Percentiles rank a stretch among this genome's conserved stretches.
These are phyloP conservation scores for Lichtheimia ramosa DNA, from an alignment of 371 early-diverging fungal genomes.

Conservation along the genomic window DNA sequence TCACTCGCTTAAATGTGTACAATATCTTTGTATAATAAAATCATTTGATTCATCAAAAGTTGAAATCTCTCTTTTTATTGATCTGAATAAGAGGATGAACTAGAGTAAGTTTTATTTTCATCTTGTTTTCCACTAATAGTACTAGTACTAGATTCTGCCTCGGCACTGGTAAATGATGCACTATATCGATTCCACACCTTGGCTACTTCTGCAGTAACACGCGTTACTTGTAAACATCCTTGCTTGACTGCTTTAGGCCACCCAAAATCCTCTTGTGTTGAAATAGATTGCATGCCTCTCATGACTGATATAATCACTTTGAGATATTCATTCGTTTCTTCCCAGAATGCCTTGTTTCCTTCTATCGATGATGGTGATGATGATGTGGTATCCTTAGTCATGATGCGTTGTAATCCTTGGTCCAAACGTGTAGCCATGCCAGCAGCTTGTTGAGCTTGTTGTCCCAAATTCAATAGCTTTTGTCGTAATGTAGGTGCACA, in stretches of 20 bases:
- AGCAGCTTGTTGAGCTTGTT: constrained; percentile 27
- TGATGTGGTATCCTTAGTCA: constrained; percentile 18
- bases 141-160: too few relatives aligned
- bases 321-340: constrained; percentile 44
- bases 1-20: constrained; percentile 6
- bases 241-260: constrained; percentile 49
- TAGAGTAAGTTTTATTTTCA: neutral
- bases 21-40: neutral
- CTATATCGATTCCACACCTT: constrained; percentile 41
- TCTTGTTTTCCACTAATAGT: too few relatives aligned
- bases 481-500: constrained; percentile 18
- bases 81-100: neutral
- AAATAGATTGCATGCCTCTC: constrained; percentile 37
- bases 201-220: constrained; percentile 54
- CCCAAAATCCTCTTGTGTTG: constrained; percentile 41
- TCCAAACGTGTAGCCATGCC: constrained; percentile 28
- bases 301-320: constrained; percentile 45
- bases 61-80: neutral
- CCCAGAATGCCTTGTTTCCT: constrained; percentile 29
- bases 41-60: too few relatives aligned
- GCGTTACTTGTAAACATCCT: constrained; percentile 45
- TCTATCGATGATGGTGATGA: too few relatives aligned
- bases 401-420: constrained; percentile 22
- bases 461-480: constrained; percentile 22
- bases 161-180: constrained; percentile 19